Base-by-base conservation (phyloP, 1,284 basidiomycete species). In the Neonothopanus nambi region DNA sequence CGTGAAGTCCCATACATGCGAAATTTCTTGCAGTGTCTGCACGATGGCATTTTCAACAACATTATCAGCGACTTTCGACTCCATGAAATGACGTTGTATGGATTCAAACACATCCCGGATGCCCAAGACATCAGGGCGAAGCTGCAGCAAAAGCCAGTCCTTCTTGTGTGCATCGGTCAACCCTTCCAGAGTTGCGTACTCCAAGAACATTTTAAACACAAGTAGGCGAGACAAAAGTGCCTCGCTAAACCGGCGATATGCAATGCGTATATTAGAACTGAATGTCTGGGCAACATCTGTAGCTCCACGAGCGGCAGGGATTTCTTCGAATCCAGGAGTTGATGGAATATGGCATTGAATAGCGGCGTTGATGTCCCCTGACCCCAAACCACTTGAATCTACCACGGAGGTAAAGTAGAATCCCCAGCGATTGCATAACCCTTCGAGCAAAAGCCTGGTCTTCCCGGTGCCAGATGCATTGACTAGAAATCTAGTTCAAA, bases 401-500 rank as follows among this genome's bases (percentile, higher is more conserved):
- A 51, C 39, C 4, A 13, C 9, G 13, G 49, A 40, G 2, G 49
- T 51, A 15, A 51, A 37, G 33, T 42, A 51, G 23, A 51, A 6
- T 15, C 49, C 49, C 49, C 49, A 51, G 8, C 44, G 17, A 15
- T 36, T 40, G 28, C 40, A 43, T 12, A 51, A 30, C 5, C 49
- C 40, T 44, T 51, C 49, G 11, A 28, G 44, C 3, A 51, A 24
- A 6, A 51, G 28, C 8, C 49, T 24, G 7, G 49, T 51, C 35
- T 51, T 51, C 2, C 49, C 49, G 3, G 49, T 28, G 12, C 49
- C 49, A 15, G 49, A 43, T 9, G 49, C 35, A 21, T 51, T 51
- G 7, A 51, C 39, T 5, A 51, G 20, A 33, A 51, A 52, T 28
- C 48, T 50, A n/a, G n/a, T n/a, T n/a, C n/a, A n/a, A n/a, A n/a